These are phyloP conservation scores for Cystoderma amianthinum DNA, from an alignment of 768 basidiomycete genomes.

Conservation along the genomic window DNA sequence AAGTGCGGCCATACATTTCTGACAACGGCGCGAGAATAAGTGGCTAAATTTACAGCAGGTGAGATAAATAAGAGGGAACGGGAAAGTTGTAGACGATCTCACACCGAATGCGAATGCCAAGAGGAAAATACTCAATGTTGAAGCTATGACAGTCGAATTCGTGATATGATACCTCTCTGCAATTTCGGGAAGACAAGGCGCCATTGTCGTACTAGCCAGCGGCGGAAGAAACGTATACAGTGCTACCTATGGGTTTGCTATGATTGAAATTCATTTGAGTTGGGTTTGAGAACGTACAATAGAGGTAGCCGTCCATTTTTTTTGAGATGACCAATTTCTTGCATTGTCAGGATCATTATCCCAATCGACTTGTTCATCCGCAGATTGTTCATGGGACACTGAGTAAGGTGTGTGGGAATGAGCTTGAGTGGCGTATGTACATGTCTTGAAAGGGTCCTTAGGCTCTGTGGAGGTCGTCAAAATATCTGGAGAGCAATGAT, in stretches of 20 bases:
- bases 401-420: no score
- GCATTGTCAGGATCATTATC: conserved; percentile 52
- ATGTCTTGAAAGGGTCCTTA: no score
- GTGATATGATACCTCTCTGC: conserved; percentile 46
- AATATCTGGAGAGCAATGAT: no score
- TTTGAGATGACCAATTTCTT: conserved; percentile 52
- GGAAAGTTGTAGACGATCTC: conserved; percentile 13
- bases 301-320: conserved; percentile 54
- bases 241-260: conserved; percentile 52
- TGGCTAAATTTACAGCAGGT: conserved; percentile 27
- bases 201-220: conserved; percentile 57
- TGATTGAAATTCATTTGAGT: no score
- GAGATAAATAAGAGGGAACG: not conserved
- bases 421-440: no score
- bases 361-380: conserved; percentile 67
- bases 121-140: conserved; percentile 63
- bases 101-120: conserved; percentile 63
- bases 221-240: conserved; percentile 51
- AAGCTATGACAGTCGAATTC: conserved; percentile 40
- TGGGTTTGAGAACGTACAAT: conserved; percentile 55
- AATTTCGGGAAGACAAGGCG: conserved; percentile 56
- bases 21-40: conserved; percentile 62
- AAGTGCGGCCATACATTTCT: conserved; percentile 67
- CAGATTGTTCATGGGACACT: no score
- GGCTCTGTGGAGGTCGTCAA: no score